A percentile compares a stretch with the other conserved stretches of the same genome.
Conservation (phyloP, 2,329 filamentous ascomycete species). For the Laburnicola sp. region DNA sequence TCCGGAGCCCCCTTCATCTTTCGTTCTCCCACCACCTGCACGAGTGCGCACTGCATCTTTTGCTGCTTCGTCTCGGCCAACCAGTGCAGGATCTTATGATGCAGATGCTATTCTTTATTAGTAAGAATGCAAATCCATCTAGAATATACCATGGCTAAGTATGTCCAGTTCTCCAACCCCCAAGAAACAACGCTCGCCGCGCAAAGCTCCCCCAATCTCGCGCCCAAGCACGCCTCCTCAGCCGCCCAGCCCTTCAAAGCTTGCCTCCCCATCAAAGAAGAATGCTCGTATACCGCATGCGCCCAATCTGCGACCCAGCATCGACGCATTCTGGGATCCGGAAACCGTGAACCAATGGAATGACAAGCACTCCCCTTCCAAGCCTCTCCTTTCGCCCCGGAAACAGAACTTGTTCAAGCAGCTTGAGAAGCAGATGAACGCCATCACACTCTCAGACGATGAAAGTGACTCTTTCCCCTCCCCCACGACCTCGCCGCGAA, state of each 20-base stretch:
- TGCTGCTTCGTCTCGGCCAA: slow-evolving; percentile 32
- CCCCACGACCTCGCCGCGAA: slow-evolving; percentile 28
- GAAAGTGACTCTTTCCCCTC: slow-evolving; percentile 28
- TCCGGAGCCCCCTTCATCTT: slow-evolving; percentile 26
- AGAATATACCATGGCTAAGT: not conserved
- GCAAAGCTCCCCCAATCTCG: slow-evolving; percentile 36
- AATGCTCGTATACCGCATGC: slow-evolving; percentile 35
- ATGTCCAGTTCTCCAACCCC: slow-evolving; percentile 36
- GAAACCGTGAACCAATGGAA: slow-evolving; percentile 43
- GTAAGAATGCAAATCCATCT: slow-evolving; percentile 18
- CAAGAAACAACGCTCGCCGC: slow-evolving; percentile 37
- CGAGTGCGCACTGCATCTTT: slow-evolving; percentile 29
- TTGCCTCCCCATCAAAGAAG: slow-evolving; percentile 44
- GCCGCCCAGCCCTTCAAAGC: slow-evolving; percentile 35
- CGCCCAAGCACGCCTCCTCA: slow-evolving; percentile 39
- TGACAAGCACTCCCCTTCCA: slow-evolving; percentile 42
- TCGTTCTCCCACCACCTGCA: slow-evolving; percentile 22
- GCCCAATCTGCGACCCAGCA: slow-evolving; percentile 36
- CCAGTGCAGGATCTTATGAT: slow-evolving; percentile 34
- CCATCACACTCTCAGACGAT: slow-evolving; percentile 24
- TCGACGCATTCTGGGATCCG: slow-evolving; percentile 46
- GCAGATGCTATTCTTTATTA: slow-evolving; percentile 36
- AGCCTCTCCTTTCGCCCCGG: slow-evolving; percentile 38
- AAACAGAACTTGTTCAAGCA: slow-evolving; percentile 42
- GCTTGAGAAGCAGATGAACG: slow-evolving; percentile 32